These are phyloP conservation scores for Schoenoplectus triqueter DNA, from an alignment of 202 grass and related monocot species.

Conservation along the genomic window DNA sequence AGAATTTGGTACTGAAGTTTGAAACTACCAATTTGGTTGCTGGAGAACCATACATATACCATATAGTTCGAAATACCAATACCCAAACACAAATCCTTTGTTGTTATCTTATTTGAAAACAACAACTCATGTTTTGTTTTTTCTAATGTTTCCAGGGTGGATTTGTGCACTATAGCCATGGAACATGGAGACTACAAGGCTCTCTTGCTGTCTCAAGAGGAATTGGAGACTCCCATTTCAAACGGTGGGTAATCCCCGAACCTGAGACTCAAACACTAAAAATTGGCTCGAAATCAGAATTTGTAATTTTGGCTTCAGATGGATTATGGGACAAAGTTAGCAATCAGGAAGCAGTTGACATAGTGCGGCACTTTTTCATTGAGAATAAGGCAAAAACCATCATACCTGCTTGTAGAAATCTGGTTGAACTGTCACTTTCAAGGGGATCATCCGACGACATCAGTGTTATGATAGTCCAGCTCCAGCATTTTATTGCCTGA, in stretches of 20 bases:
- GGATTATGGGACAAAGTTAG: conserved; percentile 92
- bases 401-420: conserved; percentile 67
- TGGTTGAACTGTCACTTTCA: conserved; percentile 59
- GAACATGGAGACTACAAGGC: conserved; percentile 95
- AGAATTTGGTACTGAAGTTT: neutral
- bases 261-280: conserved; percentile 69
- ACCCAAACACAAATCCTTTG: neutral
- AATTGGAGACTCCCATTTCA: conserved; percentile 84
- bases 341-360: conserved; percentile 76
- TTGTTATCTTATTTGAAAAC: neutral
- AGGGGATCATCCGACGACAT: conserved; percentile 80
- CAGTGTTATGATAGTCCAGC: conserved; percentile 71
- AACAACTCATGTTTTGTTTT: conserved; percentile 29
- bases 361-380: conserved; percentile 52
- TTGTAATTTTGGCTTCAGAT: conserved; percentile 90
- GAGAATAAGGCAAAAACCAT: conserved; percentile 41
- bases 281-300: conserved; percentile 69
- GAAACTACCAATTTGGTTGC: neutral
- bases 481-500: conserved; percentile 54
- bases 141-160: conserved; percentile 67
- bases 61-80: neutral
- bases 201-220: conserved; percentile 83
- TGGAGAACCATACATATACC: neutral
- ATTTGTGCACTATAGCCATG: conserved; percentile 72
- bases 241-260: conserved; percentile 85